Percentiles rank a stretch among this genome's conserved stretches.
Conservation (phyloP, 1,284 basidiomycete genomes). For the Sutorius eximius region DNA sequence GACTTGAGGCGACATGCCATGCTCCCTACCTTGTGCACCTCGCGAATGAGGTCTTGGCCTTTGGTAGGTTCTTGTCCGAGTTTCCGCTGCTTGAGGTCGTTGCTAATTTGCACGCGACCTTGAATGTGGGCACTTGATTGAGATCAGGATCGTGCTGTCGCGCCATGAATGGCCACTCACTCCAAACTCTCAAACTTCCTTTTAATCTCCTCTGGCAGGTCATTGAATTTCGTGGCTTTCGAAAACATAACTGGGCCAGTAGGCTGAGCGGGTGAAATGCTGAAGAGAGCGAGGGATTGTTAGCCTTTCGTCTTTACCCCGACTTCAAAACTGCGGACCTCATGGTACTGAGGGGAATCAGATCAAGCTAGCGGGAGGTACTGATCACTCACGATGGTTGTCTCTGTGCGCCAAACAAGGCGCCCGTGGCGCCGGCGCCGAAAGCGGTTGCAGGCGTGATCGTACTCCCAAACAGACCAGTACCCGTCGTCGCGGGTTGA, state of each 20-base stretch:
- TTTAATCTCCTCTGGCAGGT: slow-evolving; percentile 70
- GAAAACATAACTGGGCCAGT: slow-evolving; percentile 53
- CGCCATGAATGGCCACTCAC: slow-evolving; percentile 38
- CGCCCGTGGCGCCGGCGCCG: slow-evolving; percentile 22
- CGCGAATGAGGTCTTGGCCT: slow-evolving; percentile 65
- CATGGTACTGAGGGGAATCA: slow-evolving; percentile 23
- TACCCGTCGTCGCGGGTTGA: slow-evolving; percentile 27
- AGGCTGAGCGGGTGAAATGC: slow-evolving; percentile 29
- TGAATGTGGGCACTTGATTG: slow-evolving; percentile 64
- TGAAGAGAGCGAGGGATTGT: slow-evolving; percentile 6
- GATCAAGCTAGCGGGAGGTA: background rate
- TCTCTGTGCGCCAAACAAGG: slow-evolving; percentile 42
- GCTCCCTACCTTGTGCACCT: slow-evolving; percentile 58
- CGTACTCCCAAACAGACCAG: slow-evolving; percentile 30
- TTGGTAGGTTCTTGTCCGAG: slow-evolving; percentile 73
- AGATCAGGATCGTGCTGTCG: slow-evolving; percentile 1
- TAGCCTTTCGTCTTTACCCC: background rate
- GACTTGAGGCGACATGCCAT: background rate
- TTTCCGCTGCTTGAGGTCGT: slow-evolving; percentile 73
- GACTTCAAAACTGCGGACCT: slow-evolving; percentile 20
- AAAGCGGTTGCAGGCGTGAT: slow-evolving; percentile 28
- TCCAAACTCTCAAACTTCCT: slow-evolving; percentile 69
- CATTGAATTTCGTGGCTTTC: slow-evolving; percentile 81
- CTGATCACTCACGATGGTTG: slow-evolving; percentile 34
- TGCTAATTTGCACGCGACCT: slow-evolving; percentile 73